Conservation (phyloP, 768 basidiomycete genomes). For the Serendipita indica region DNA sequence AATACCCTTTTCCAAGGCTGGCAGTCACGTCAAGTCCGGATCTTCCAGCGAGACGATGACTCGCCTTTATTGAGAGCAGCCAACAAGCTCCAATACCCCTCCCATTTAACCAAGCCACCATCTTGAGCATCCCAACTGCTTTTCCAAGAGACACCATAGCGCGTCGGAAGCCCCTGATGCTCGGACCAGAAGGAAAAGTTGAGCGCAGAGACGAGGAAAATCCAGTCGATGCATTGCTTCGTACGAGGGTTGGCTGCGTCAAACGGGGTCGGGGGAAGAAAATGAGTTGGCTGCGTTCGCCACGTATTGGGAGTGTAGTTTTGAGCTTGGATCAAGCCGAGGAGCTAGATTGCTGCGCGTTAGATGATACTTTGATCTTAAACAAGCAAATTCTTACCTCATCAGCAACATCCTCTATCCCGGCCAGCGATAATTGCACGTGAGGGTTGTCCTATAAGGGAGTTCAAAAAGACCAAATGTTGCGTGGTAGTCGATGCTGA, state of each 20-base stretch:
- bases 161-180: conserved; percentile 30
- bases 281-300: conserved; percentile 62
- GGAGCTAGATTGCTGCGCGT: background rate
- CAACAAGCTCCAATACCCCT: conserved; percentile 79
- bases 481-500: conserved; percentile 17
- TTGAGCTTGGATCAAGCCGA: background rate
- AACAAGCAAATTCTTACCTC: conserved; percentile 32
- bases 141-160: conserved; percentile 71
- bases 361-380: conserved; percentile 11
- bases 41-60: conserved; percentile 13
- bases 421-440: conserved; percentile 42
- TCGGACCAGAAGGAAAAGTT: conserved; percentile 90
- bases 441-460: background rate
- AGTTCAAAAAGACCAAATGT: background rate
- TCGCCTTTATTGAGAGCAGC: conserved; percentile 71
- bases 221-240: conserved; percentile 57
- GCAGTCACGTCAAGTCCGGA: background rate
- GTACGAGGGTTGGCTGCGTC: conserved; percentile 38
- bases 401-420: conserved; percentile 51
- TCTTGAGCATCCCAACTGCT: conserved; percentile 43
- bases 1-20: conserved; percentile 62
- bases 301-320: conserved; percentile 64
- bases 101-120: conserved; percentile 34
- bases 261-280: conserved; percentile 54
- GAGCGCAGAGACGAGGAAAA: conserved; percentile 71